A percentile compares a stretch with the other conserved stretches of the same genome.
Conservation (phyloP, 73 alveolate species). For the Paramecium tetraurelia region DNA sequence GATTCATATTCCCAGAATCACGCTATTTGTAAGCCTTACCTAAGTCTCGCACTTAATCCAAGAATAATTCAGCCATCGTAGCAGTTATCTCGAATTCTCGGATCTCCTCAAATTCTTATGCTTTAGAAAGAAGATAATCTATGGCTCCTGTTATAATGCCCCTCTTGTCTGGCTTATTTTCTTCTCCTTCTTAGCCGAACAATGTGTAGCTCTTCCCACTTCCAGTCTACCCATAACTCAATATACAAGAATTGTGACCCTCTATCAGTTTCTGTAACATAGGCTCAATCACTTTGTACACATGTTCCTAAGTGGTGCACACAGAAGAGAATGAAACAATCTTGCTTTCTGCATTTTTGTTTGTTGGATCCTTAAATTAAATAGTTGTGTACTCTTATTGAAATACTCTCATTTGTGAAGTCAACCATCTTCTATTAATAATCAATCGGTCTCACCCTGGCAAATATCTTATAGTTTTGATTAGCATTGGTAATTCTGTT, state of each 20-base stretch:
- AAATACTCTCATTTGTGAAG: slow-evolving; percentile 7
- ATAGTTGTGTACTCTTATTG: background rate
- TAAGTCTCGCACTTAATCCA: slow-evolving; percentile 57
- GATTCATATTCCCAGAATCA: background rate
- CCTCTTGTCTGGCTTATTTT: slow-evolving; percentile 13
- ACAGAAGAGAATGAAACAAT: slow-evolving; percentile 32
- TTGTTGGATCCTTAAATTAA: slow-evolving; percentile 46
- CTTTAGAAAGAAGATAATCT: slow-evolving; percentile 42
- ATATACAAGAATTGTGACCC: slow-evolving; percentile 56
- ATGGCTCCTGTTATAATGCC: slow-evolving; percentile 44
- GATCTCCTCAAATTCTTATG: slow-evolving; percentile 61
- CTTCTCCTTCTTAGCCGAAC: slow-evolving; percentile 49
- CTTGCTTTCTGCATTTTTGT: slow-evolving; percentile 41
- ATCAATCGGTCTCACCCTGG: slow-evolving; percentile 53
- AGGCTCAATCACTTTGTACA: background rate
- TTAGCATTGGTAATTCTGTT: slow-evolving; percentile 13
- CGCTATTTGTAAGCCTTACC: slow-evolving; percentile 36
- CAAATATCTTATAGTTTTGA: slow-evolving; percentile 47
- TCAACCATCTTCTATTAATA: slow-evolving; percentile 58
- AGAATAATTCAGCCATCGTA: slow-evolving; percentile 41
- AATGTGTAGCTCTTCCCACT: slow-evolving; percentile 62
- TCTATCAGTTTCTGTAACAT: slow-evolving; percentile 39
- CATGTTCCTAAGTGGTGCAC: slow-evolving; percentile 2
- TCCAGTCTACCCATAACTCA: slow-evolving; percentile 65
- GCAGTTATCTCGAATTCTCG: slow-evolving; percentile 57